phyloP scores from a whole-genome alignment of 1,284 basidiomycete species.

The Paramarasmius palmivorus region DNA sequence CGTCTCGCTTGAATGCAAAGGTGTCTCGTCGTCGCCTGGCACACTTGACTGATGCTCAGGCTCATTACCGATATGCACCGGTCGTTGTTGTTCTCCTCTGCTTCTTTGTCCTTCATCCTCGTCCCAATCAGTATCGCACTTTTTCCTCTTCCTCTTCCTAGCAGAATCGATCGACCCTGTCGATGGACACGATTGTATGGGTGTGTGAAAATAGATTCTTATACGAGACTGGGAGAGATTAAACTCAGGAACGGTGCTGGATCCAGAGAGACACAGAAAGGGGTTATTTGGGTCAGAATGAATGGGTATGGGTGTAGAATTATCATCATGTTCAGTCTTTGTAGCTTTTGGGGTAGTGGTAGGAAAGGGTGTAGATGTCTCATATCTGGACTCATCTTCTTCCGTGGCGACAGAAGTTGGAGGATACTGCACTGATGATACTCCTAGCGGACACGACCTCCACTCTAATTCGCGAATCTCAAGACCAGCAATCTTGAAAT shows the following conservation, averaged over 20 bases:
- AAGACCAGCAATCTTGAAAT: constrained; percentile 93
- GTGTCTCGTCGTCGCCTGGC: constrained; percentile 65
- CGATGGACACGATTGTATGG: constrained; percentile 49
- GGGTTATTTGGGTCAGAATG: too few relatives aligned
- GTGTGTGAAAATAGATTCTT: constrained; percentile 86
- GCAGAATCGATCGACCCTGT: constrained; percentile 53
- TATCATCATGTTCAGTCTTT: too few relatives aligned
- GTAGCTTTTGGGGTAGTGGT: too few relatives aligned
- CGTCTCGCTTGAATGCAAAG: too few relatives aligned
- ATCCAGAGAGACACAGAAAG: constrained; percentile 29
- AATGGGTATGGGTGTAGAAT: too few relatives aligned
- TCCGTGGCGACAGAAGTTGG: constrained; percentile 40
- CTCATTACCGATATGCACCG: constrained; percentile 63
- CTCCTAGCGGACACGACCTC: constrained; percentile 56
- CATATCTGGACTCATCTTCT: constrained; percentile 9
- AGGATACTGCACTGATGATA: too few relatives aligned
- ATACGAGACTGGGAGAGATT: constrained; percentile 77
- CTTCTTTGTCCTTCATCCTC: constrained; percentile 69
- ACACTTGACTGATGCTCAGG: constrained; percentile 71
- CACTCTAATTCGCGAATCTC: constrained; percentile 75
- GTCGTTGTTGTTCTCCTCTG: too few relatives aligned
- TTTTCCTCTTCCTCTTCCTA: constrained; percentile 80
- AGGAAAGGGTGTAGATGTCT: too few relatives aligned
- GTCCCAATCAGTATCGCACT: constrained; percentile 78
- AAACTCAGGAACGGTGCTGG: constrained; percentile 23